Percentiles rank a stretch among this genome's conserved stretches.
Conservation (phyloP, 2,329 filamentous ascomycete species). For the Uncinocarpus reesii region DNA sequence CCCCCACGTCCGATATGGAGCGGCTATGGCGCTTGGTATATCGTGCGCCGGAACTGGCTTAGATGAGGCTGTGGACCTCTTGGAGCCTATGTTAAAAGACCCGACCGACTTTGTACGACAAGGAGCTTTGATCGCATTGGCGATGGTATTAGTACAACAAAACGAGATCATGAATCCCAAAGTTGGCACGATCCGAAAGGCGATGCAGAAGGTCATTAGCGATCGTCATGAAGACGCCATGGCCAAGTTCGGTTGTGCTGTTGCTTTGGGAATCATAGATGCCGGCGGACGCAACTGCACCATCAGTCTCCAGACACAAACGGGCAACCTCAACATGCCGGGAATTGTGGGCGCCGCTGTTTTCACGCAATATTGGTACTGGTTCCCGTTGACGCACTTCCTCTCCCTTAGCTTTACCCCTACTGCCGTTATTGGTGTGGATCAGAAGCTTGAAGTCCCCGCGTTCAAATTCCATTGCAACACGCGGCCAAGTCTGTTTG, state of each 20-base stretch:
- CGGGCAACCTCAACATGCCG: constrained; percentile 96
- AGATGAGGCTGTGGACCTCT: constrained; percentile 88
- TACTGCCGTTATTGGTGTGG: constrained; percentile 87
- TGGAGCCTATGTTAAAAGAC: constrained; percentile 99
- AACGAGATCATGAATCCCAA: constrained; percentile 99
- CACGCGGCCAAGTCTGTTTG: constrained; percentile 86
- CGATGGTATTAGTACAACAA: constrained; percentile 99
- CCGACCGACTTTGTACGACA: constrained; percentile 97
- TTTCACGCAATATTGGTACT: constrained; percentile 99
- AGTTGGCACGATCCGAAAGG: constrained; percentile 81
- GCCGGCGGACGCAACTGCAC: constrained; percentile 97
- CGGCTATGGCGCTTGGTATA: constrained; percentile 95
- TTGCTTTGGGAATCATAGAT: constrained; percentile 94
- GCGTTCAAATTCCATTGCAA: constrained; percentile 94
- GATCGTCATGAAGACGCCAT: constrained; percentile 98
- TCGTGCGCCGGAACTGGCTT: constrained; percentile 93
- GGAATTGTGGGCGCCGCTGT: constrained; percentile 96
- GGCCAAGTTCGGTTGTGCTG: constrained; percentile 94
- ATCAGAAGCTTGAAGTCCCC: constrained; percentile 86
- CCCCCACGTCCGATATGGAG: constrained; percentile 93
- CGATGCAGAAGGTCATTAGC: constrained; percentile 81
- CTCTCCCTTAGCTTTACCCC: constrained; percentile 92
- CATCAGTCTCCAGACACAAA: constrained; percentile 93
- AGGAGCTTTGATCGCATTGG: constrained; percentile 81
- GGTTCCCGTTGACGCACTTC: constrained; percentile 99